phyloP scores from a whole-genome alignment of 306 rosid genomes.

The Biancaea sappan region DNA sequence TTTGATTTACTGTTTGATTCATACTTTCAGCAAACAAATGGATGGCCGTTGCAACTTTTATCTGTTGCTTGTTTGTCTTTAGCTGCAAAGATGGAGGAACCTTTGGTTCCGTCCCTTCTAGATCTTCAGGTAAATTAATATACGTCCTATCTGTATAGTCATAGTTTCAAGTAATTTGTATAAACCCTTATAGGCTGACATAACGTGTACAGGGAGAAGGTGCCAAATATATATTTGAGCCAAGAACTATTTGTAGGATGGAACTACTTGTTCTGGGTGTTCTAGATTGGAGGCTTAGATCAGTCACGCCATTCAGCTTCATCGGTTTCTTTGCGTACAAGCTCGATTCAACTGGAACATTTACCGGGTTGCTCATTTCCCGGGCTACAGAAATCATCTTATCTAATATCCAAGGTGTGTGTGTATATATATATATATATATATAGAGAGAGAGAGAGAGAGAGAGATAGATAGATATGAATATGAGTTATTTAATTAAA shows the following conservation, averaged over 20 bases:
- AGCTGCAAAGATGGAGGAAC: conserved; percentile 99
- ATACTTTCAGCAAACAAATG: conserved; percentile 67
- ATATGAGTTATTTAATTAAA: not conserved
- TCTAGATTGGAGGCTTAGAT: conserved; percentile 95
- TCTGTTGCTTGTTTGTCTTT: conserved; percentile 92
- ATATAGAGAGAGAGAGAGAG: no score
- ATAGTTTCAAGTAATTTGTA: not conserved
- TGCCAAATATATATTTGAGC: conserved; percentile 77
- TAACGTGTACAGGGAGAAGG: conserved; percentile 66
- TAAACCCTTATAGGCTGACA: not conserved
- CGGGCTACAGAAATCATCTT: conserved; percentile 83
- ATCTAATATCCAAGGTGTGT: conserved; percentile 73
- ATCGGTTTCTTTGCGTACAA: conserved; percentile 83
- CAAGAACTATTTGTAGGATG: conserved; percentile 84
- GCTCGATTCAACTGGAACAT: conserved; percentile 71
- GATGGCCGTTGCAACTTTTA: conserved; percentile 93
- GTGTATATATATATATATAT: no score
- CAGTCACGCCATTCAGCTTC: conserved; percentile 92
- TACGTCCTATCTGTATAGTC: not conserved
- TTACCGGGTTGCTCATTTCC: conserved; percentile 63
- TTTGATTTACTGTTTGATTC: conserved; percentile 21
- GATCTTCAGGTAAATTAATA: conserved; percentile 77
- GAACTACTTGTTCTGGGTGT: conserved; percentile 80
- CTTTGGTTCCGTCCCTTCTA: conserved; percentile 82
- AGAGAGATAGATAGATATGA: no score